These are phyloP conservation scores for Catharanthus roseus DNA, from an alignment of 257 asterid genomes.

Conservation along the genomic window DNA sequence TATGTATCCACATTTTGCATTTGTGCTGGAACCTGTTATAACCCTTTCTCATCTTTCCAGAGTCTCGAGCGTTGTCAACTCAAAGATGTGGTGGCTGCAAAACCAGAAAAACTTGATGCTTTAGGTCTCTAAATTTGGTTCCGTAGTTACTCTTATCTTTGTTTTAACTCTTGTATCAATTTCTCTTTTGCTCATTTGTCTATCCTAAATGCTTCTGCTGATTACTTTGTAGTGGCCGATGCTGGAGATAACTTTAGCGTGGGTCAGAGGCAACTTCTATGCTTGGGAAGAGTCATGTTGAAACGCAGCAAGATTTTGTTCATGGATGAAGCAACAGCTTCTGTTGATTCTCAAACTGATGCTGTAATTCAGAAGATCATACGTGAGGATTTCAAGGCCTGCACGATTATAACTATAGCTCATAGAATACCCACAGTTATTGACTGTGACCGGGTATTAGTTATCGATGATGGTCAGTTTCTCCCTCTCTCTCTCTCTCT, in stretches of 20 bases:
- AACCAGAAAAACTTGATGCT: conserved; percentile 57
- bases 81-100: conserved; percentile 58
- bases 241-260: conserved; percentile 84
- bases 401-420: conserved; percentile 69
- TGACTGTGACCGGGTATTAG: conserved; percentile 61
- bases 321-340: conserved; percentile 91
- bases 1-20: background rate
- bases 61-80: conserved; percentile 77
- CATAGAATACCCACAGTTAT: conserved; percentile 81
- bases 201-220: background rate
- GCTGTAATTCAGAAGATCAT: conserved; percentile 55
- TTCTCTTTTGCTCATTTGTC: background rate
- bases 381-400: conserved; percentile 49
- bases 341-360: conserved; percentile 80
- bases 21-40: background rate
- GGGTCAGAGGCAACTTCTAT: conserved; percentile 74
- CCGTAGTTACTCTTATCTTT: background rate
- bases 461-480: conserved; percentile 61
- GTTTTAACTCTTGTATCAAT: no score
- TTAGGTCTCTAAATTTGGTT: conserved; percentile 22
- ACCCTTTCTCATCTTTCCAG: conserved; percentile 18
- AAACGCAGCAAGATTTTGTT: conserved; percentile 49
- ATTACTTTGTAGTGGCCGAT: conserved; percentile 37
- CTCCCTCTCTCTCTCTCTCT: background rate
- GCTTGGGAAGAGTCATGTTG: conserved; percentile 71